A percentile compares a stretch with the other conserved stretches of the same genome.
Conservation (phyloP, 257 asterid species). For the Misopates orontium region DNA sequence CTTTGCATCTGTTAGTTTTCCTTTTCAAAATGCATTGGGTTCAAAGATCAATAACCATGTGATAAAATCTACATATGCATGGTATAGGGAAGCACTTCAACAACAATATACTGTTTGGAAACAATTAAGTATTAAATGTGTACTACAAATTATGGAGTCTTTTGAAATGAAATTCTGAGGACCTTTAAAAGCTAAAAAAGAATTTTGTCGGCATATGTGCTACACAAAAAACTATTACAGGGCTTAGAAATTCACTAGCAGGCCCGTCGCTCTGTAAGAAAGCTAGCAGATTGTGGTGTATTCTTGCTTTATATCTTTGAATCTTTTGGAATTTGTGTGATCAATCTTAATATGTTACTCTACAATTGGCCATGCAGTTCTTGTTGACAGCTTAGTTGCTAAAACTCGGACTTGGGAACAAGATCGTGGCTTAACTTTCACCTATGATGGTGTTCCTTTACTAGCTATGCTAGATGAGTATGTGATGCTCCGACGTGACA, state of each 20-base stretch:
- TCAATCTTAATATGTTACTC: not conserved
- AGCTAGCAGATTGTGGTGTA: too few relatives aligned
- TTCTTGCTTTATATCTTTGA: too few relatives aligned
- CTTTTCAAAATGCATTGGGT: not conserved
- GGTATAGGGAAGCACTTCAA: not conserved
- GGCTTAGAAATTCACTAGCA: too few relatives aligned
- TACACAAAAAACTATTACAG: too few relatives aligned
- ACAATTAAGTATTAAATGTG: not conserved
- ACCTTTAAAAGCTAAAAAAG: too few relatives aligned
- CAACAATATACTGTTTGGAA: not conserved
- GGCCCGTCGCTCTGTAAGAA: too few relatives aligned
- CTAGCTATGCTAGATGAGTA: conserved; percentile 99
- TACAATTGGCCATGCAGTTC: conserved; percentile 57
- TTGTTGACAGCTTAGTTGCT: conserved; percentile 77
- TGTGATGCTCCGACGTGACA: conserved; percentile 88
- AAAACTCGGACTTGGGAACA: conserved; percentile 95
- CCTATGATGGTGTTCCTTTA: conserved; percentile 95
- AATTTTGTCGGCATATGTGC: too few relatives aligned
- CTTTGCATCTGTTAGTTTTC: not conserved
- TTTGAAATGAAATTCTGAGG: too few relatives aligned
- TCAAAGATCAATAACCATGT: not conserved
- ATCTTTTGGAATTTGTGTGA: too few relatives aligned
- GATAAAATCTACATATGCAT: not conserved
- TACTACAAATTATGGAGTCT: not conserved
- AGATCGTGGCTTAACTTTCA: conserved; percentile 73